phyloP scores from a whole-genome alignment of 164 flowering plant species.

The Platanus orientalis region DNA sequence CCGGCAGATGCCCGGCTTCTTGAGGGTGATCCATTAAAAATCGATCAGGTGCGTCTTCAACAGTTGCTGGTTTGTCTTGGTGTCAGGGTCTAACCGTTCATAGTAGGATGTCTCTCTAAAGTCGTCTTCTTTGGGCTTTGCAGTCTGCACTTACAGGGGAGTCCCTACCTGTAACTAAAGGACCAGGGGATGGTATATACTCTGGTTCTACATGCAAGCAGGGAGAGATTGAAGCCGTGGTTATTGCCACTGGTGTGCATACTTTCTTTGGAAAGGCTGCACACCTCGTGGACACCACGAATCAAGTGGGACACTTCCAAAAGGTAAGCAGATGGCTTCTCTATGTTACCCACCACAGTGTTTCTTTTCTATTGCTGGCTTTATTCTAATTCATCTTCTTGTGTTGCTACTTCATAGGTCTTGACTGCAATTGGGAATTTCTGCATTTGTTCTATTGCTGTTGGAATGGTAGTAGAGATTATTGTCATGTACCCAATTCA shows the following conservation, averaged over 20 bases:
- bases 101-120: background rate
- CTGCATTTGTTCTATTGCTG: constrained; percentile 74
- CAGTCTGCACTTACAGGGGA: constrained; percentile 45
- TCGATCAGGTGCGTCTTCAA: constrained; percentile 60
- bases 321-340: constrained; percentile 14
- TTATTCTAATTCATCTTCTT: background rate
- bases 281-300: constrained; percentile 38
- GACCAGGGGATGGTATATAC: constrained; percentile 41
- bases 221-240: constrained; percentile 43
- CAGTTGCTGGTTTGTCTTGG: background rate
- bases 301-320: constrained; percentile 44
- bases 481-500: constrained; percentile 76
- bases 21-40: constrained; percentile 85
- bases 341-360: no score
- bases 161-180: constrained; percentile 40
- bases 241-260: constrained; percentile 45
- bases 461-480: constrained; percentile 66
- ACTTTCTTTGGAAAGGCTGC: constrained; percentile 48
- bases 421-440: constrained; percentile 78
- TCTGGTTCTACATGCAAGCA: constrained; percentile 45
- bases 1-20: constrained; percentile 95
- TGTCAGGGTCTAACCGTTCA: background rate
- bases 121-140: background rate
- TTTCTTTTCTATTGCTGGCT: background rate
- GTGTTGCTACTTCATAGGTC: constrained; percentile 36